Conservation (phyloP, 441 rosid species). For the Populus trichocarpa region DNA sequence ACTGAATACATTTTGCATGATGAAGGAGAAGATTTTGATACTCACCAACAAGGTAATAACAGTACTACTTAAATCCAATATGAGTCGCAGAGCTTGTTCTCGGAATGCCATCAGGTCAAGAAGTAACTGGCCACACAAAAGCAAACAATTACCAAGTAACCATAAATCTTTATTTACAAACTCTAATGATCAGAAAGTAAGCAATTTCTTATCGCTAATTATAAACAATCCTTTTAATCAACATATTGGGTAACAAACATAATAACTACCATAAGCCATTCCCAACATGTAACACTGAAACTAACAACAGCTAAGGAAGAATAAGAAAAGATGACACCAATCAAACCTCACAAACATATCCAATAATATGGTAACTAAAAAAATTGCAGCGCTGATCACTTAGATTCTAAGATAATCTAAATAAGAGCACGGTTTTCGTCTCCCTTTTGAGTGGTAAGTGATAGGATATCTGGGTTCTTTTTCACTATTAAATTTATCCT, state of each 20-base stretch:
- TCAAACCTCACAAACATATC: neutral
- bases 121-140: conserved; percentile 70
- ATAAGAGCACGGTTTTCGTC: neutral
- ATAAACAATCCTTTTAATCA: neutral
- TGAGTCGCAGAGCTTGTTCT: conserved; percentile 94
- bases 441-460: neutral
- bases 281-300: neutral
- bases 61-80: conserved; percentile 97
- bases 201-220: neutral
- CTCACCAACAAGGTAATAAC: conserved; percentile 98
- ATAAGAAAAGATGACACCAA: neutral
- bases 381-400: neutral
- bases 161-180: neutral
- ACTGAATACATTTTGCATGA: conserved; percentile 4
- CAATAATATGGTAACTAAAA: neutral
- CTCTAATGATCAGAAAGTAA: neutral
- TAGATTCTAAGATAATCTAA: neutral
- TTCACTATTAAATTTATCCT: neutral
- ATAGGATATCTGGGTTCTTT: neutral
- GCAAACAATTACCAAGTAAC: conserved; percentile 20
- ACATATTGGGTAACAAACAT: neutral
- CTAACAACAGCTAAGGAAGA: neutral
- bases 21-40: conserved; percentile 23
- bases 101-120: conserved; percentile 96
- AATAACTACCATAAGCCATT: neutral